Base-by-base conservation (phyloP, 306 rosid species). In the Vicia villosa region DNA sequence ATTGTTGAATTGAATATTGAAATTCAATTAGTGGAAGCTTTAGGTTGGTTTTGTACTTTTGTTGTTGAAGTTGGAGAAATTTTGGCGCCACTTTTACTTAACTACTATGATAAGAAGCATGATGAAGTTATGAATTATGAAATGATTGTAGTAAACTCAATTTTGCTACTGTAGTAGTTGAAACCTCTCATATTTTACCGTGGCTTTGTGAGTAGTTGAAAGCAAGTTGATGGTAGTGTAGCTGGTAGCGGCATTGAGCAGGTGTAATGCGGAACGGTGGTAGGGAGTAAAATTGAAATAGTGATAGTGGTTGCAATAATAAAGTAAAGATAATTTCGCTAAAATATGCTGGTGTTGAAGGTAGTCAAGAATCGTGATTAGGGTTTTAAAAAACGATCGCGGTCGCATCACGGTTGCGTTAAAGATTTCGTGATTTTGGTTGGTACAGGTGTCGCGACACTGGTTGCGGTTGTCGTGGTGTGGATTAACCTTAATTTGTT, bases 251-350 rank as follows among this genome's bases (percentile, higher is more conserved):
- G 72, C 59, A 47, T 38, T 62, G 34, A 0, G 30, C 1, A 2
- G 55, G 14, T 28, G 62, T 63, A 30, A 55, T 63, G 77, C 51
- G 60, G 82, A 42, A 26, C 3, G 37, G 73, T 49, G 51, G 64
- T 13, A 56, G 41, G 69, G 19, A n/a, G 38, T 38, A 22, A 26
- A 68, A 55, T 34, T 22, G 38, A 40, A 68, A 40, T 58, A 58
- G 24, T 42, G 22, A 13, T 34, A 40, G 32, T 77, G 47, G 46
- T 49, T 26, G 30, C 3, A 1, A 41, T 32, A 16, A 47, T 58
- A 68, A 64, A 63, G 61, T 43, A 4, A 34, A 36, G 42, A n/a
- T 26, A 41, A 10, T 28, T 57, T 57, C 19, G 71, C 36, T 30
- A n/a, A n/a, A 14, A 46, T 74, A 42, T 26, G 81, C 9, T 47